Conservation (phyloP, 1,139 yeast genomes). For the Arxiozyma slooffiae region DNA sequence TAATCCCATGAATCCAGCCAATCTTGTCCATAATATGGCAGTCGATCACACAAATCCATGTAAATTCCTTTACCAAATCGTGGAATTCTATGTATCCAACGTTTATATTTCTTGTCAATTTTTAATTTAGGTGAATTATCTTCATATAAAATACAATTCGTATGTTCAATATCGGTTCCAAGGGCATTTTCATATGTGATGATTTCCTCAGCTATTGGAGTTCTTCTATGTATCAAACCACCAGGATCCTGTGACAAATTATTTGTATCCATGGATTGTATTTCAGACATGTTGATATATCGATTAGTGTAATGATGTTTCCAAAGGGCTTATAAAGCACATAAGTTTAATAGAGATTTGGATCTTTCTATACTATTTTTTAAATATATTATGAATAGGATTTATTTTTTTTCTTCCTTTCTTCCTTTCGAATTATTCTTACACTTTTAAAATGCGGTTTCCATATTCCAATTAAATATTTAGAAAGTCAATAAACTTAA, state of each 20-base stretch:
- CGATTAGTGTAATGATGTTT: too few species aligned
- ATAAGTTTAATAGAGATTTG: too few species aligned
- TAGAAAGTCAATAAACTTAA: too few species aligned
- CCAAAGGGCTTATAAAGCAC: too few species aligned
- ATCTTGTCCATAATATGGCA: slow-evolving; percentile 65
- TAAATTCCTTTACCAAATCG: not conserved
- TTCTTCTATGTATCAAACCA: not conserved
- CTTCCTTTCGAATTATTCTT: too few species aligned
- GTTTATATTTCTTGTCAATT: not conserved
- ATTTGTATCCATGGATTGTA: not conserved
- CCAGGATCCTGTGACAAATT: not conserved
- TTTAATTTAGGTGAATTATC: not conserved
- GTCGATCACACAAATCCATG: slow-evolving; percentile 29
- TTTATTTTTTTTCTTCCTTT: too few species aligned
- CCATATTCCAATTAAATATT: too few species aligned
- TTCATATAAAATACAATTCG: not conserved
- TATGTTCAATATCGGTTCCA: not conserved
- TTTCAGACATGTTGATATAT: not conserved
- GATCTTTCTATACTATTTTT: too few species aligned
- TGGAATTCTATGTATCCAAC: not conserved
- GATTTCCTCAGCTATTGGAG: not conserved
- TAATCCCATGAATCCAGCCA: slow-evolving; percentile 79
- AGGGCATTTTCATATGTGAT: not conserved
- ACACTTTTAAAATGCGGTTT: too few species aligned
- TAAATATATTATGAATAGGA: too few species aligned